phyloP scores from a whole-genome alignment of 2,329 filamentous ascomycete genomes.

The Colletotrichum abscissum region DNA sequence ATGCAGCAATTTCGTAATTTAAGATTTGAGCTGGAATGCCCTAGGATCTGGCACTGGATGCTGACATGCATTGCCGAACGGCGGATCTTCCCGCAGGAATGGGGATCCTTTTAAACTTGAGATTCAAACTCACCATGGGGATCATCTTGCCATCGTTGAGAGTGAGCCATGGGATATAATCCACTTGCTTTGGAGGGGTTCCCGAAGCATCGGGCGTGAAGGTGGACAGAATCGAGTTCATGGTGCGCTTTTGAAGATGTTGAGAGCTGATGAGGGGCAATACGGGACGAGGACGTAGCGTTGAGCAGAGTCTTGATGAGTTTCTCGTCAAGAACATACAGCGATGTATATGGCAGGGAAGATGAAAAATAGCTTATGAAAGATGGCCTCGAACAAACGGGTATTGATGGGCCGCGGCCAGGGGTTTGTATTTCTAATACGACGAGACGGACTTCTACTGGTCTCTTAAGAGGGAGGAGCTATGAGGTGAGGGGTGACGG shows the following conservation, averaged over 20 bases:
- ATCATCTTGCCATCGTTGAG: conserved; percentile 81
- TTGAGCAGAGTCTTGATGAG: background rate
- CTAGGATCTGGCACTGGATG: background rate
- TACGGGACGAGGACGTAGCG: conserved; percentile 18
- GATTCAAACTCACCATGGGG: conserved; percentile 65
- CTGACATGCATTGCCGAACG: background rate
- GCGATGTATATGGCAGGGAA: background rate
- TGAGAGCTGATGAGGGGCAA: background rate
- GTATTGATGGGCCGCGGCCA: background rate
- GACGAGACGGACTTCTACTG: conserved; percentile 4
- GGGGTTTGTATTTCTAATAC: conserved; percentile 22
- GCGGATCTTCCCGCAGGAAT: background rate
- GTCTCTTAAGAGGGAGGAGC: background rate
- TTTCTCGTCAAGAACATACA: conserved; percentile 10
- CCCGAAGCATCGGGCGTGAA: conserved; percentile 53
- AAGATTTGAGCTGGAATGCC: background rate
- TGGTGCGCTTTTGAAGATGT: conserved; percentile 38
- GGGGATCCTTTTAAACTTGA: background rate
- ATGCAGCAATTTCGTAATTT: background rate
- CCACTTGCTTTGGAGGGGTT: conserved; percentile 52
- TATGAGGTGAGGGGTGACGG: background rate
- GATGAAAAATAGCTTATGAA: no score
- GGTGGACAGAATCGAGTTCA: conserved; percentile 55
- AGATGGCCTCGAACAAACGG: background rate
- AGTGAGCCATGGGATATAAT: conserved; percentile 68